phyloP scores from a whole-genome alignment of 225 moss, liverwort and hornwort genomes.

The Antitrichia curtipendula region DNA sequence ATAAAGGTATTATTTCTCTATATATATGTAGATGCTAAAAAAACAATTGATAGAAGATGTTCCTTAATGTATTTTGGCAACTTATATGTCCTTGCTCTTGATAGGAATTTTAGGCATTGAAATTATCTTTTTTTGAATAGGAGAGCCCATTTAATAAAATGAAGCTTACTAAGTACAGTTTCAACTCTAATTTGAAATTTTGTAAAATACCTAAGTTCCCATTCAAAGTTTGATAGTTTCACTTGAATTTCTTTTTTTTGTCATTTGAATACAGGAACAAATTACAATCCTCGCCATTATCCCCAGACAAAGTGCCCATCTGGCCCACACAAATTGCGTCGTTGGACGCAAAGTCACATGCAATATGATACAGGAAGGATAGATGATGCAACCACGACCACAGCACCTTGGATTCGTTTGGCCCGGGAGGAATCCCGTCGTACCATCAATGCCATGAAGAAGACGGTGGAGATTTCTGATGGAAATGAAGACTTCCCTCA shows the following conservation, averaged over 20 bases:
- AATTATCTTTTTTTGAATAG: not conserved
- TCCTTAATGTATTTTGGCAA: not conserved
- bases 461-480: not conserved
- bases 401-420: fast-evolving
- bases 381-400: fast-evolving
- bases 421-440: not conserved
- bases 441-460: not conserved
- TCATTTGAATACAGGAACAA: not conserved
- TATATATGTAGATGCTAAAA: not conserved
- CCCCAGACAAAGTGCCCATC: fast-evolving
- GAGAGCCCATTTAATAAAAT: not conserved
- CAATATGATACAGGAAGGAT: not conserved
- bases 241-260: not conserved
- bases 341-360: no score
- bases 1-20: not conserved
- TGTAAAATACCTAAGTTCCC: not conserved
- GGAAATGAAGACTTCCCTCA: not conserved
- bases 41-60: not conserved
- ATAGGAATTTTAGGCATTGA: not conserved
- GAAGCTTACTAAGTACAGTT: not conserved
- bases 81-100: not conserved
- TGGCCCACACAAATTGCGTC: no score
- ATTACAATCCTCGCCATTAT: not conserved
- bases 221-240: not conserved
- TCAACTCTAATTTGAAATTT: no score